These are phyloP conservation scores for Lodderomyces parapsilosis DNA, from an alignment of 1,139 yeast genomes.

Conservation along the genomic window DNA sequence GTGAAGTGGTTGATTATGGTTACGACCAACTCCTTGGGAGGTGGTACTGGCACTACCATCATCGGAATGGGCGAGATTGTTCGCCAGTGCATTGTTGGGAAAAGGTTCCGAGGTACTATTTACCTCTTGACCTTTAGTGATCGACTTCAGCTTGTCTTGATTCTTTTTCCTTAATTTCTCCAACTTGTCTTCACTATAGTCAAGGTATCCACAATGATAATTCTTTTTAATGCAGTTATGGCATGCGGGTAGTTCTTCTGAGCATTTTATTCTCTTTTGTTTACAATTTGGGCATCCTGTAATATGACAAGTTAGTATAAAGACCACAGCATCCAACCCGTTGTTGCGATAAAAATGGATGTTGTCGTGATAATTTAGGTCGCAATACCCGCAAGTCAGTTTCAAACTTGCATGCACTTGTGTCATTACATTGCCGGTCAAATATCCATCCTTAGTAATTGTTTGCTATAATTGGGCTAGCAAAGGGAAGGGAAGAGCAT, in stretches of 20 bases:
- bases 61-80: not conserved
- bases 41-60: not conserved
- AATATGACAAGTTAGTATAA: conserved; percentile 2
- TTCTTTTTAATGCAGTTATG: conserved; percentile 39
- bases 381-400: too few species aligned
- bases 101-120: not conserved
- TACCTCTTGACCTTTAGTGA: not conserved
- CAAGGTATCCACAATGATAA: conserved; percentile 43
- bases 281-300: conserved; percentile 45
- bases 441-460: too few species aligned
- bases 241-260: conserved; percentile 46
- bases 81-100: not conserved
- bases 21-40: not conserved
- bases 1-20: not conserved
- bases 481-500: too few species aligned
- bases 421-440: too few species aligned
- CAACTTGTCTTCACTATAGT: conserved; percentile 38
- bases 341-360: too few species aligned
- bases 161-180: conserved; percentile 35
- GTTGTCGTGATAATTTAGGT: too few species aligned
- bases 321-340: too few species aligned
- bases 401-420: too few species aligned
- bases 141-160: not conserved
- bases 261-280: conserved; percentile 43
- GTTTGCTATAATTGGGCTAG: too few species aligned